These are phyloP conservation scores for Scedosporium apiospermum DNA, from an alignment of 2,329 filamentous ascomycete genomes.

Conservation along the genomic window DNA sequence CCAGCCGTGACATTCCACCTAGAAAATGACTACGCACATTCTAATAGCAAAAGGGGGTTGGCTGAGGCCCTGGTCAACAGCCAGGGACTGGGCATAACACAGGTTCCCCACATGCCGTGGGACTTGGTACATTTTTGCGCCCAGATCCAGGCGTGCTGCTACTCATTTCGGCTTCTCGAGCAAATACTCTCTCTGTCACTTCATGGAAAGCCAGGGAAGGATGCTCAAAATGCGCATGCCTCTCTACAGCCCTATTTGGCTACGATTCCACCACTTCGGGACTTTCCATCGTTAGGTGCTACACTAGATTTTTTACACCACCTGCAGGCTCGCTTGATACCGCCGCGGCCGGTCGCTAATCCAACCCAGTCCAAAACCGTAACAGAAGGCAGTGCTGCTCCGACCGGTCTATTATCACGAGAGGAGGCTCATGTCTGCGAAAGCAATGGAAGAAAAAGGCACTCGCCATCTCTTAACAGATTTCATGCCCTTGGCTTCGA, in stretches of 20 bases:
- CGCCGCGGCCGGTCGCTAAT: background rate
- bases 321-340: background rate
- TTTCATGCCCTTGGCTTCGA: background rate
- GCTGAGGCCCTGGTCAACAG: background rate
- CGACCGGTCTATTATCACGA: background rate
- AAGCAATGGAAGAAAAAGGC: background rate
- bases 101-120: constrained; percentile 34
- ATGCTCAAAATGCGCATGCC: background rate
- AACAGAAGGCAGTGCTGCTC: background rate
- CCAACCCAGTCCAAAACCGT: background rate
- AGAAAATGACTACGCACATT: constrained; percentile 9
- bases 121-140: constrained; percentile 50
- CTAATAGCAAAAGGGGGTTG: constrained; percentile 16
- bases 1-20: constrained; percentile 9
- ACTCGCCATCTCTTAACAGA: background rate
- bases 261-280: constrained; percentile 6
- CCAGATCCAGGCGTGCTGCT: constrained; percentile 46
- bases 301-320: constrained; percentile 5
- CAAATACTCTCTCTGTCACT: constrained; percentile 19
- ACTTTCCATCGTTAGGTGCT: constrained; percentile 7
- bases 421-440: background rate
- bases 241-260: constrained; percentile 4
- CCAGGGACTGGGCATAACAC: background rate
- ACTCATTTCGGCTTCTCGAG: constrained; percentile 25
- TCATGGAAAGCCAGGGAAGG: background rate